phyloP scores from a whole-genome alignment of 2,329 filamentous ascomycete species.

The Fonsecaea erecta region DNA sequence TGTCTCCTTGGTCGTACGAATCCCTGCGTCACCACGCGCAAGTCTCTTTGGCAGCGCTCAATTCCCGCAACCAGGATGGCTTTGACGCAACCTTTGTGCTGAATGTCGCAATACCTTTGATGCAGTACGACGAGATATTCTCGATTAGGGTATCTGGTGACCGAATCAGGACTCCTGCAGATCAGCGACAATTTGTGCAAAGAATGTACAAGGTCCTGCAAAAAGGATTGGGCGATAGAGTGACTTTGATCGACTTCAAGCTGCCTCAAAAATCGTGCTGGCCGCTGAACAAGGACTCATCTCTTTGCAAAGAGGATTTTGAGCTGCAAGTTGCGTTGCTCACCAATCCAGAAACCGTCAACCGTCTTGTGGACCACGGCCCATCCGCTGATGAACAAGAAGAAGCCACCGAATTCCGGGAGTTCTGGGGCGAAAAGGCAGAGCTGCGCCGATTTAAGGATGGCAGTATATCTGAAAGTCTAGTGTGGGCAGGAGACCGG shows the following conservation, averaged over 20 bases:
- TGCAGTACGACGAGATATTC: constrained; percentile 61
- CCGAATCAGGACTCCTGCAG: constrained; percentile 12
- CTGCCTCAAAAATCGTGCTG: constrained; percentile 46
- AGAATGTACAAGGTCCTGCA: constrained; percentile 69
- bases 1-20: constrained; percentile 81
- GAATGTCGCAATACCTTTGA: constrained; percentile 56
- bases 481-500: constrained; percentile 72
- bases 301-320: constrained; percentile 39
- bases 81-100: constrained; percentile 85
- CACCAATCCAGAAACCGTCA: constrained; percentile 73
- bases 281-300: constrained; percentile 48
- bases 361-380: constrained; percentile 82
- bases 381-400: constrained; percentile 84
- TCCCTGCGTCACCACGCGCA: constrained; percentile 75
- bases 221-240: constrained; percentile 75
- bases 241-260: constrained; percentile 68
- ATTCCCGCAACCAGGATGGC: constrained; percentile 73
- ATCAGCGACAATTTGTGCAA: constrained; percentile 36
- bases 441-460: constrained; percentile 95
- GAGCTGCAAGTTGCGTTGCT: constrained; percentile 69
- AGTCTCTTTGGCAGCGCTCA: constrained; percentile 74
- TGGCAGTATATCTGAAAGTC: constrained; percentile 87
- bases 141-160: constrained; percentile 38
- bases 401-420: constrained; percentile 78
- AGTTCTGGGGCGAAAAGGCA: constrained; percentile 93